Base-by-base conservation (phyloP, 2,329 filamentous ascomycete genomes). In the Aspergillus unguis region DNA sequence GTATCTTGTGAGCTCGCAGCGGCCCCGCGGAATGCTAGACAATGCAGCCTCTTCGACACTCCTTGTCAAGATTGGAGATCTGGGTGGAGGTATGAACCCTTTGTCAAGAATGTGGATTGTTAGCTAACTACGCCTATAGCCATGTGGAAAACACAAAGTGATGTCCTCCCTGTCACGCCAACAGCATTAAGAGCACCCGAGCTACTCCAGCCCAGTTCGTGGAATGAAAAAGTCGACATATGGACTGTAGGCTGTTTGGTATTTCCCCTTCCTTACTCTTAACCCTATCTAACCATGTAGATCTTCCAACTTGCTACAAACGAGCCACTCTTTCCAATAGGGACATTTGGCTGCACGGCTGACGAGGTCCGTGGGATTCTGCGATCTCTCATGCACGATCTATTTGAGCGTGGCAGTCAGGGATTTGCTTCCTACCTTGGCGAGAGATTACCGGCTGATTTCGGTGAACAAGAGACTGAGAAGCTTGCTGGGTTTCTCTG, bases 231-330 rank as follows among this genome's bases (percentile, higher is more conserved):
- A 1, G 55, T 60, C 17, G 61, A 63, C 46, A 58, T 61, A 33
- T 63, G 61, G 62, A 35, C 55, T 38, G 47, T 62, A 50, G 59
- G 57, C 23, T 64, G 59, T 38, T 53, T 62, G 52, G 61, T 64
- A 59, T 53, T 23, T 52, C 28, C 36, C 27, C 32, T n/a, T 29
- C 23, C 41, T 17, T 8, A 32, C 4, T 9, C n/a, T 23, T 17
- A n/a, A n/a, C n/a, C n/a, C n/a, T n/a, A n/a, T n/a, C n/a, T n/a
- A n/a, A n/a, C 11, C 1, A n/a, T 25, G 41, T 29, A 62, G 60
- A 57, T 62, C 54, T 61, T 59, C 43, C 37, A 62, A 50, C 35
- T 62, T 23, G 58, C 59, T n/a, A 60, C 58, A 36, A 60, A 60
- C 26, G 52, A 59, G 40, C 53, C 54, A 33, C 47, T 63, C 11